Base-by-base conservation (phyloP, 306 rosid genomes). In the Cicer judaicum region DNA sequence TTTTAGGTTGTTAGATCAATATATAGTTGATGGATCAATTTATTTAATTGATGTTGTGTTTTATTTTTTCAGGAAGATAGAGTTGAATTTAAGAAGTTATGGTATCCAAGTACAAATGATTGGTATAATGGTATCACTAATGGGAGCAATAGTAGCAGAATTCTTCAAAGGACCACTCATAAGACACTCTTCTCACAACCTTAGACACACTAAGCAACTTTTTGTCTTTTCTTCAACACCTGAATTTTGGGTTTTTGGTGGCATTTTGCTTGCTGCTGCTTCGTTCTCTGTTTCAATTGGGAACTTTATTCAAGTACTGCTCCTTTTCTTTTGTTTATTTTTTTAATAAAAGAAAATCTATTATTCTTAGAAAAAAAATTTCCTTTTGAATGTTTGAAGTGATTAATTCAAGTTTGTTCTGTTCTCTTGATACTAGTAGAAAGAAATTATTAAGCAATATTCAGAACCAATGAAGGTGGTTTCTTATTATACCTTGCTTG, bases 231-330 rank as follows among this genome's bases (percentile, higher is more conserved):
- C 93, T 16, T 82, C 92, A 49, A 61, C 79, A 8, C 86, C 90
- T 1, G 96, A 91, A 10, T 85, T 83, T 64, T 93, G 97, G 97
- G 46, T 77, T 80, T 79, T 88, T 47, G 97, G 96, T 76, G 98
- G 98, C 53, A 41, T 84, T 78, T 78, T 91, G 59, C 84, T 89
- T 54, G 91, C 82, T 76, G 71, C 85, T 49, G 79, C 97, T 69
- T 79, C 89, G 41, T 72, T 93, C 64, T 89, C 91, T 11, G 74
- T 84, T 59, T 74, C 93, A 24, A 16, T 91, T 64, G 86, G 86
- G 88, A 91, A 80, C 79, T 78, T 81, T 10, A 66, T 93, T 19
- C 96, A 85, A 85, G 84, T 82, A 72, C 34, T 4, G 1, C 14
- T 5, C 57, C n/a, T 52, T 52, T 52, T 52, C 59, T 7, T 52